Evolutionary conservation across 306 rosid genomes (phyloP), one percentile per base, ranked within the genome.

Genomic region (Castanea sativa): DNA sequence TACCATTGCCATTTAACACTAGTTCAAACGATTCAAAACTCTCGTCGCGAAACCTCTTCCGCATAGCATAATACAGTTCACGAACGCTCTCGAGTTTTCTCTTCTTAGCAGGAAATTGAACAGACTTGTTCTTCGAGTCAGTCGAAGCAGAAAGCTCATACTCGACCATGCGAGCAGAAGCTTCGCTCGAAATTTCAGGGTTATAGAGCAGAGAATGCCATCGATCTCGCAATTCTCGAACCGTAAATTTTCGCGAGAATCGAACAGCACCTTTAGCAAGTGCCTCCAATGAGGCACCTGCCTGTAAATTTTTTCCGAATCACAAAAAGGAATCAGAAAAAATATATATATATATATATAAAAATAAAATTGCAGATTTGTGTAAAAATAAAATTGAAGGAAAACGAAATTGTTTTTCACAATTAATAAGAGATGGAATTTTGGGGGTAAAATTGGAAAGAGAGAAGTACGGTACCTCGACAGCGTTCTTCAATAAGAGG

Each of bases 191-290:
- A 71, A 87, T 73, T 19, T 73, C 90, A 1, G 78, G 71, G 64
- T 91, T 90, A 53, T 91, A 93, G 20, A 93, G 92, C 43, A 93
- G 89, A 56, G 93, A 85, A 20, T 5, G 75, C 98, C 98, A 93
- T 19, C 97, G 92, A 23, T 90, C 89, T 21, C 78, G 82, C 85
- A 93, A 68, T 69, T 93, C 97, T 5, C 43, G 6, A 38, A 83
- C 6, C 4, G 97, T 83, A 73, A 83, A 93, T 63, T 84, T 85
- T 23, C 89, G 84, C 16, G 98, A 91, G 87, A 93, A 93, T 18
- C 73, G 76, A 20, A 93, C 95, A n/a, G 94, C 98, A 49, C 98
- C 98, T 85, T 83, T 91, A 38, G 98, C 92, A 80, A 91, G 91
- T 49, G 98, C 94, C 87, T 93, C 97, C 80, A 91, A 64, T 52